Percentiles rank a stretch among this genome's conserved stretches.
Conservation (phyloP, 2,329 filamentous ascomycete genomes). For the Ascochyta pisi region DNA sequence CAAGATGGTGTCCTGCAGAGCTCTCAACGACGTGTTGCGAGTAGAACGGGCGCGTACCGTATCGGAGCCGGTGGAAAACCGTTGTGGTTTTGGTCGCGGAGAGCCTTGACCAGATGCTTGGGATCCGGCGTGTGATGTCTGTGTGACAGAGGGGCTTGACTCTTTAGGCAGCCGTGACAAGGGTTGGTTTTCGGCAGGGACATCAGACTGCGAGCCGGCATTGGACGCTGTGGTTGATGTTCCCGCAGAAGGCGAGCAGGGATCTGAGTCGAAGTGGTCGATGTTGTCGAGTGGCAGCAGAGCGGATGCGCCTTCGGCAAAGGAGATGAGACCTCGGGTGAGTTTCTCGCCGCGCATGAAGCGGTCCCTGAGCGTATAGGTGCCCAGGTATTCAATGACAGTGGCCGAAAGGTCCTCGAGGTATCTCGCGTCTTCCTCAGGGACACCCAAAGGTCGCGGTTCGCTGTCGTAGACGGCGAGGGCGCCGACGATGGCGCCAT, state of each 20-base stretch:
- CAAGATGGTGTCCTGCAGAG: conserved; percentile 39
- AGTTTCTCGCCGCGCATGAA: conserved; percentile 38
- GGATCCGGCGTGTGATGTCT: conserved; percentile 6
- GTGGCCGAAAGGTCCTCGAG: conserved; percentile 37
- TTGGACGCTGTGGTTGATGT: neutral
- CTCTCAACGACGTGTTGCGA: conserved; percentile 23
- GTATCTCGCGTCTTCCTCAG: conserved; percentile 17
- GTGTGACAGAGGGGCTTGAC: conserved; percentile 1
- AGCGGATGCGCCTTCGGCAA: conserved; percentile 37
- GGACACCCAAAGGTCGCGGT: conserved; percentile 22
- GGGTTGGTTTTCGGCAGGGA: neutral
- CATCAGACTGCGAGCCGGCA: neutral
- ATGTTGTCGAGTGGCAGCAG: conserved; percentile 24
- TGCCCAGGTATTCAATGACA: conserved; percentile 35
- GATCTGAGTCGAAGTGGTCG: neutral
- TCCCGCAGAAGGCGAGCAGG: neutral
- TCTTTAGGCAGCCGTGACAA: neutral
- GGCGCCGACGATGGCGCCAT: conserved; percentile 35
- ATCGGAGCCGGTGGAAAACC: conserved; percentile 1
- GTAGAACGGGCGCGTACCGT: conserved; percentile 13
- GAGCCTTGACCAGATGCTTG: neutral
- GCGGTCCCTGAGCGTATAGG: conserved; percentile 35
- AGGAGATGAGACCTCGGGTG: conserved; percentile 41
- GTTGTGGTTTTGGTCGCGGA: neutral
- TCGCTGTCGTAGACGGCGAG: conserved; percentile 34